These are phyloP conservation scores for Brachypodium distachyon DNA, from an alignment of 202 grass and related monocot species.

Conservation along the genomic window DNA sequence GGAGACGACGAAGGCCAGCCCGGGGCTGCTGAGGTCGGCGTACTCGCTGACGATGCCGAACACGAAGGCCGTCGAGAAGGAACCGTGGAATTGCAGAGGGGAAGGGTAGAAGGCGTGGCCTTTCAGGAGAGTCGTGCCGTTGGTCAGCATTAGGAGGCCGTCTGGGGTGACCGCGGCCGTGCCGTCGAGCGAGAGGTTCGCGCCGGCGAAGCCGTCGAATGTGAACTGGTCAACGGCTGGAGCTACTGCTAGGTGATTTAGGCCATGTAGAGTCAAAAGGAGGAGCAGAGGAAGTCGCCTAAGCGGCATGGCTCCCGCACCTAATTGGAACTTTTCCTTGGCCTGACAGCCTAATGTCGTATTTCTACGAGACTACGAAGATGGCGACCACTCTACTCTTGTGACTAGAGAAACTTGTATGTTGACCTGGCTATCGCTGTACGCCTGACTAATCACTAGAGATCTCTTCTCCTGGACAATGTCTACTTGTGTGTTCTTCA, in stretches of 20 bases:
- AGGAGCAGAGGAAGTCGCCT: background rate
- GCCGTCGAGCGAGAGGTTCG: constrained; percentile 40
- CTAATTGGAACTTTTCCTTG: background rate
- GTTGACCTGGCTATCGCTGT: background rate
- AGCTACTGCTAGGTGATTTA: background rate
- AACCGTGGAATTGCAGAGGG: constrained; percentile 22
- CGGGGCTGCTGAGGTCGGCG: constrained; percentile 56
- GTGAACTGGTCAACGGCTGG: constrained; percentile 27
- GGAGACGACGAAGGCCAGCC: constrained; percentile 53
- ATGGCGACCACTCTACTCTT: background rate
- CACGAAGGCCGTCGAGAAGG: constrained; percentile 67
- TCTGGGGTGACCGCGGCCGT: constrained; percentile 24
- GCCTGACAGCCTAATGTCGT: background rate
- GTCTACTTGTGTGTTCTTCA: background rate
- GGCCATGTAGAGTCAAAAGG: constrained; percentile 2
- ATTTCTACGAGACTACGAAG: background rate
- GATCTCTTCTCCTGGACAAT: background rate
- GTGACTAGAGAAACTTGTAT: background rate
- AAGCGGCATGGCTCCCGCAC: background rate
- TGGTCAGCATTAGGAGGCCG: constrained; percentile 55
- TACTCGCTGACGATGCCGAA: constrained; percentile 64
- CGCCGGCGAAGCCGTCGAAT: constrained; percentile 37
- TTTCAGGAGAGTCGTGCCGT: constrained; percentile 39
- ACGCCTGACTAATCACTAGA: background rate
- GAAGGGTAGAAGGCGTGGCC: constrained; percentile 59